Evolutionary conservation across 148 eudicot species (phyloP).

Genomic region (Rhododendron mucronatum): DNA sequence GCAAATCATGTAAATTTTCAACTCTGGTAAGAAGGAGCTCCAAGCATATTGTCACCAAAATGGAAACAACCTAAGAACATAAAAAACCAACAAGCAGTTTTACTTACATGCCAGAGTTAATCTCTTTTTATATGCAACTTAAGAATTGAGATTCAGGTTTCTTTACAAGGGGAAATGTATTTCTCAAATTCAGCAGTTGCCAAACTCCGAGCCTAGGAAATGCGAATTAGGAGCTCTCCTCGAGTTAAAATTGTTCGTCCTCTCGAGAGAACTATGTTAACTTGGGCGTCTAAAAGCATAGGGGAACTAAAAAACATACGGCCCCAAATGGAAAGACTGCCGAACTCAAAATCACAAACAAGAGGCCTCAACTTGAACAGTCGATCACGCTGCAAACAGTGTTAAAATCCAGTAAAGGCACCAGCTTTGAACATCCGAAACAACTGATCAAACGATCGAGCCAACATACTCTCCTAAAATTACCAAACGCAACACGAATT

Average conservation of each 20-base stretch:
- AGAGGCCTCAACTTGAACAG: constrained; percentile 12
- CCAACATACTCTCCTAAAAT: neutral
- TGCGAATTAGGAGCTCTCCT: neutral
- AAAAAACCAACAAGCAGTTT: neutral
- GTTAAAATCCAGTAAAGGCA: neutral
- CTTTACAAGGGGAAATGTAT: neutral
- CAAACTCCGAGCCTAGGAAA: neutral
- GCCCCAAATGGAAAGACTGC: neutral
- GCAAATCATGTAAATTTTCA: neutral
- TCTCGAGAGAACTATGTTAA: neutral
- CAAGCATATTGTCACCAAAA: neutral
- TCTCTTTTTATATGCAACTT: neutral
- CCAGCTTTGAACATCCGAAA: constrained; percentile 8
- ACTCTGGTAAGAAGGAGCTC: neutral
- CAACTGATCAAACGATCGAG: constrained; percentile 4
- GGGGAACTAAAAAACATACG: neutral
- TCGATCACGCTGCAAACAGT: constrained; percentile 5
- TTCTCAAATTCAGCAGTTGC: neutral
- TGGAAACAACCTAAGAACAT: neutral
- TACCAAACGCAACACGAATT: neutral
- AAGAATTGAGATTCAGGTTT: neutral
- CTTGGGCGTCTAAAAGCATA: neutral
- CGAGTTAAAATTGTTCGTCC: neutral
- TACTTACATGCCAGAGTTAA: neutral
- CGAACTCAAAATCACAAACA: constrained; percentile 6